Conservation (phyloP, 1,284 basidiomycete species). For the Ustilago sp. region DNA sequence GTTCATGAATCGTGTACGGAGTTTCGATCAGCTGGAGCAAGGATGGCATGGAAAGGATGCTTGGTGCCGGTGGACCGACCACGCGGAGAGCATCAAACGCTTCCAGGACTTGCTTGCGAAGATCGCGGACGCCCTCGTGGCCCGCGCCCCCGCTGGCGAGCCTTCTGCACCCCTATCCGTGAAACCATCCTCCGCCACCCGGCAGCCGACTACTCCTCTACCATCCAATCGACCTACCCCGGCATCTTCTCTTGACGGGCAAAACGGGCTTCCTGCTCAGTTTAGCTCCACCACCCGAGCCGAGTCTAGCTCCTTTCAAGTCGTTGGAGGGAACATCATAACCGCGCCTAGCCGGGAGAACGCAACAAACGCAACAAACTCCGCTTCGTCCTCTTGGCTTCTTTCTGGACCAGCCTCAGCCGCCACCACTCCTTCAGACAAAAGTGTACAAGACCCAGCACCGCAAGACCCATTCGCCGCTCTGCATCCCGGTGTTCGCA, state of each 20-base stretch:
- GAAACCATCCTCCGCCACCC: no score
- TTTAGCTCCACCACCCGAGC: neutral
- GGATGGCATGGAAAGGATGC: constrained; percentile 3
- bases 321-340: constrained; percentile 30
- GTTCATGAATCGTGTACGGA: neutral
- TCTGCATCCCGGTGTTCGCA: neutral
- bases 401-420: neutral
- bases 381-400: neutral
- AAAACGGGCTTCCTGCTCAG: neutral
- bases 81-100: neutral
- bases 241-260: neutral
- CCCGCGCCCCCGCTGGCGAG: neutral
- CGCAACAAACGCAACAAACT: neutral
- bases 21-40: neutral
- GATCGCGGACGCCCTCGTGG: neutral
- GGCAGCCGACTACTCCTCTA: neutral
- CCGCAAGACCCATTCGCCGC: neutral
- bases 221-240: neutral
- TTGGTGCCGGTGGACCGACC: neutral
- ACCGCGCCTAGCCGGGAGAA: neutral
- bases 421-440: neutral
- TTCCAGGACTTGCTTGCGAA: neutral
- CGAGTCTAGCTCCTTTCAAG: constrained; percentile 33
- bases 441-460: neutral
- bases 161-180: neutral